Conservation (phyloP, 179 eudicot genomes). For the Silene noctiflora region DNA sequence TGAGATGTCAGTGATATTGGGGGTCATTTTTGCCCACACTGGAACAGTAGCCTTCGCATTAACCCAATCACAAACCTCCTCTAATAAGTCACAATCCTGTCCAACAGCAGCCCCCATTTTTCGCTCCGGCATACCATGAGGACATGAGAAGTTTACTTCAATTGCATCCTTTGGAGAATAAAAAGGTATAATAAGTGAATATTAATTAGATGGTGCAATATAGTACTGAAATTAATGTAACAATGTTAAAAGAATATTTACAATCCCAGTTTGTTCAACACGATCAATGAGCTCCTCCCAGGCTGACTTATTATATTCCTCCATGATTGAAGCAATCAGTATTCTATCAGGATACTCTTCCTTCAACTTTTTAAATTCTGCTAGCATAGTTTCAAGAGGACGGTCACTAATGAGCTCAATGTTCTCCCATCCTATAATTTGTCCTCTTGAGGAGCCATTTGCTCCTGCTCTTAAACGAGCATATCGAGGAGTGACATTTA, state of each 20-base stretch:
- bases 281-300: conserved; percentile 96
- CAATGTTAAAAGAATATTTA: conserved; percentile 29
- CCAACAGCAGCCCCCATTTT: conserved; percentile 99
- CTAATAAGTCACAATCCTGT: conserved; percentile 81
- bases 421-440: conserved; percentile 95
- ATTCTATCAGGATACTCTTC: conserved; percentile 95
- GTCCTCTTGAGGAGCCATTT: conserved; percentile 87
- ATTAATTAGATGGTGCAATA: conserved; percentile 16
- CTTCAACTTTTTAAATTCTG: conserved; percentile 79
- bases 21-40: conserved; percentile 99
- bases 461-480: conserved; percentile 68
- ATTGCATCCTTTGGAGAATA: conserved; percentile 60
- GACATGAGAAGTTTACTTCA: conserved; percentile 93
- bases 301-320: conserved; percentile 82
- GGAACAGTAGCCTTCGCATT: conserved; percentile 94
- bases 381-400: conserved; percentile 90
- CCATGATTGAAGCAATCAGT: conserved; percentile 95
- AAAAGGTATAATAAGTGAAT: not conserved
- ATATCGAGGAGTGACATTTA: conserved; percentile 96
- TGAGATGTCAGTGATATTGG: conserved; percentile 84
- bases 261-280: conserved; percentile 93
- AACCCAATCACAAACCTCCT: conserved; percentile 88
- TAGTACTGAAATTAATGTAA: not conserved
- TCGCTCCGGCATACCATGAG: conserved; percentile 99
- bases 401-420: conserved; percentile 95